Base-by-base conservation (phyloP, 441 rosid genomes). In the Macaranga tanarius region DNA sequence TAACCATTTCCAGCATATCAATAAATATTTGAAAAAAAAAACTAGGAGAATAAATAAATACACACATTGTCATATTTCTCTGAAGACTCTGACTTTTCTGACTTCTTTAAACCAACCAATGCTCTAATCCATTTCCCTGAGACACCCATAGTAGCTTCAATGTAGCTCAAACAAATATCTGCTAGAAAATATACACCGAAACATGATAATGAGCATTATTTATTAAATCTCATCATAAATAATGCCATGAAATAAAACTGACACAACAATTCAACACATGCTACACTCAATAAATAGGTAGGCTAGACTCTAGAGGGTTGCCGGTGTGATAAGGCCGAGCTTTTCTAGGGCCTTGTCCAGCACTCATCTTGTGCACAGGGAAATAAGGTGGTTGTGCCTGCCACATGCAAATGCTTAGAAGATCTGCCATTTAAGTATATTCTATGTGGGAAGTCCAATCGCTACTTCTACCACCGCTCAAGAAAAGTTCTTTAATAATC, bases 41-140 rank as follows among this genome's bases (percentile, higher is more conserved):
- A 20, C 40, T 55, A 44, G 40, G 10, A 12, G 45, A 57, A 56
- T 22, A 16, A 48, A 34, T 19, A 23, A 55, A 68, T 70, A 81
- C 93, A 62, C 67, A 96, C 97, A 83, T 85, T 88, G 65, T 84
- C 92, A 52, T 74, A 87, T 72, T 82, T 88, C 65, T 84, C 85
- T 20, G 87, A 86, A 67, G 97, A 88, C 25, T 58, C 86, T 15
- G 91, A 87, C 82, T 89, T 93, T 71, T 90, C 97, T 42, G 92
- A 79, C 83, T 88, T 91, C 75, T 84, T 88, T 75, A 90, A 82
- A 76, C 98, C 93, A 80, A 95, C 88, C 81, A 93, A 82, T 69
- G 98, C 90, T 84, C 84, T 93, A 74, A 95, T 83, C 99, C 99
- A 93, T 88, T 90, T 95, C 56, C 97, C 96, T 0, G 97, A 85